A percentile compares a stretch with the other conserved stretches of the same genome.
Conservation (phyloP, 2,329 filamentous ascomycete species). For the Trichoderma afroharzianum region DNA sequence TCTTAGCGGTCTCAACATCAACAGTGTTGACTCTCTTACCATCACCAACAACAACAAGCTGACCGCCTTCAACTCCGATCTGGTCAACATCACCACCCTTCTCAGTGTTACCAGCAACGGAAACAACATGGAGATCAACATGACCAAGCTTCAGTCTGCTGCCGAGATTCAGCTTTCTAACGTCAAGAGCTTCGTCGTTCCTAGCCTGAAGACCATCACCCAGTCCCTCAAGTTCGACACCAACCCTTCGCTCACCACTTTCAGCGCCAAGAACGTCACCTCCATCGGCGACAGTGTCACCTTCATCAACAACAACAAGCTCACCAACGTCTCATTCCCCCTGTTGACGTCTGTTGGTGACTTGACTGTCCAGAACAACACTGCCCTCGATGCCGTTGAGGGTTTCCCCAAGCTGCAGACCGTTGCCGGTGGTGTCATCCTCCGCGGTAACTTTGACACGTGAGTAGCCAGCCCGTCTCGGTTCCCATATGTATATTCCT, state of each 20-base stretch:
- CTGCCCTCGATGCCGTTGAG: constrained; percentile 60
- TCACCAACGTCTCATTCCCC: constrained; percentile 74
- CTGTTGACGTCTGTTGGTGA: constrained; percentile 62
- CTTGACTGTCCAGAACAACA: constrained; percentile 89
- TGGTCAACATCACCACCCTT: constrained; percentile 68
- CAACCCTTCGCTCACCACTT: constrained; percentile 61
- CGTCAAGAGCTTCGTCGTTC: constrained; percentile 68
- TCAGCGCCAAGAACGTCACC: constrained; percentile 69
- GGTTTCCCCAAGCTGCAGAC: constrained; percentile 65
- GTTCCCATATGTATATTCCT: neutral
- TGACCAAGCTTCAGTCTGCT: constrained; percentile 71
- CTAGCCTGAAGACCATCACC: constrained; percentile 69
- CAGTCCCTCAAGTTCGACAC: constrained; percentile 81
- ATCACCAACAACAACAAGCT: constrained; percentile 91
- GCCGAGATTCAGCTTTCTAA: constrained; percentile 60
- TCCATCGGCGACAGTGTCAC: constrained; percentile 54
- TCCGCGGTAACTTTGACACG: constrained; percentile 80
- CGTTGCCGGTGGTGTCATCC: constrained; percentile 76
- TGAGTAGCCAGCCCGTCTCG: constrained; percentile 48
- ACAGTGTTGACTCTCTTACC: constrained; percentile 66
- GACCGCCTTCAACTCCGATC: constrained; percentile 68
- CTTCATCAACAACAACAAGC: constrained; percentile 58
- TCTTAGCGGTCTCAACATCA: constrained; percentile 77
- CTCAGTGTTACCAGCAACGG: constrained; percentile 81
- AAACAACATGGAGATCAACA: constrained; percentile 62